Percentiles rank a stretch among this genome's conserved stretches.
These are phyloP conservation scores for Agastache rugosa DNA, from an alignment of 257 asterid species.

Conservation along the genomic window DNA sequence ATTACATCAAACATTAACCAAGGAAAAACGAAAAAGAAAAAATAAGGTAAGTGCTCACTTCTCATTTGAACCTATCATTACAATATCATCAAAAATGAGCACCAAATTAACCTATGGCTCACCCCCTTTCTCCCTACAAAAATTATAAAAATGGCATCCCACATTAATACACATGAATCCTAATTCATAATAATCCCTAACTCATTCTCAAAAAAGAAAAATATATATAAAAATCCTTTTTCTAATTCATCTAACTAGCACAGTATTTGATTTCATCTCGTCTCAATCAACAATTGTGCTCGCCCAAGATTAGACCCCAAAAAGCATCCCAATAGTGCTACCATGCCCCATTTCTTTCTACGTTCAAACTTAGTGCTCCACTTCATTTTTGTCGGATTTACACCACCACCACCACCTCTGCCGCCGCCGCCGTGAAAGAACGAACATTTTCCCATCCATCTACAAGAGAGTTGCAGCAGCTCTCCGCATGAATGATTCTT, in stretches of 20 bases:
- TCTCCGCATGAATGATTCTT: conserved; percentile 37
- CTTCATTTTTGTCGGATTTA: conserved; percentile 41
- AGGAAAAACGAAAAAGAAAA: background rate
- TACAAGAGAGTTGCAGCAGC: background rate
- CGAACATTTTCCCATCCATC: background rate
- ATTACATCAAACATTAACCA: conserved; percentile 33
- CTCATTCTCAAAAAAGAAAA: too few relatives aligned
- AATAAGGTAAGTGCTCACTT: conserved; percentile 36
- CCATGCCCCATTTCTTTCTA: conserved; percentile 42
- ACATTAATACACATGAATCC: background rate
- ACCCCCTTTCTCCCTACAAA: background rate
- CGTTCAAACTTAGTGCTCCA: conserved; percentile 52
- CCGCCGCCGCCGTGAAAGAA: background rate
- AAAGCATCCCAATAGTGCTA: conserved; percentile 33
- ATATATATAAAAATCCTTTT: background rate
- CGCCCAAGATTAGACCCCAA: conserved; percentile 24
- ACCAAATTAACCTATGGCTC: background rate
- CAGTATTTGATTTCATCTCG: background rate
- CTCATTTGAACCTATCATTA: conserved; percentile 34
- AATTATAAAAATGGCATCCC: background rate
- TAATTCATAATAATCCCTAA: too few relatives aligned
- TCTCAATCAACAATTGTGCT: conserved; percentile 12
- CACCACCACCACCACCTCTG: conserved; percentile 23
- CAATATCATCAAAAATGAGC: conserved; percentile 29
- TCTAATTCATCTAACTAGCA: background rate